A percentile compares a stretch with the other conserved stretches of the same genome.
These are phyloP conservation scores for Penicillium sp. DNA, from an alignment of 2,329 filamentous ascomycete species.

Conservation along the genomic window DNA sequence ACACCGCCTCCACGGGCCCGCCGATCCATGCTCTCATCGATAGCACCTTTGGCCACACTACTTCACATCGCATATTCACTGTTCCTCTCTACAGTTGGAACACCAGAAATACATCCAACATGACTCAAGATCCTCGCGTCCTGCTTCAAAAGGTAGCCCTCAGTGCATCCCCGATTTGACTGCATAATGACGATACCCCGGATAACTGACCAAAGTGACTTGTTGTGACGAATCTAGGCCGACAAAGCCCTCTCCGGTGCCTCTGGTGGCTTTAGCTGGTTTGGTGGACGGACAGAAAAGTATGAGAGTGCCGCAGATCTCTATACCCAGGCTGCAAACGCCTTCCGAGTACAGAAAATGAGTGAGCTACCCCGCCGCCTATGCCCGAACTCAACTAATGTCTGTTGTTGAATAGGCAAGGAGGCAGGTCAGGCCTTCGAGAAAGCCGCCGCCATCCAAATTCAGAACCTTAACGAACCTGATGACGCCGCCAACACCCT, in stretches of 20 bases:
- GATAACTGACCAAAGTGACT: slow-evolving; percentile 30
- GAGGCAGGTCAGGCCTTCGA: slow-evolving; percentile 88
- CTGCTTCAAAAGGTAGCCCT: slow-evolving; percentile 72
- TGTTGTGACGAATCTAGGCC: slow-evolving; percentile 60
- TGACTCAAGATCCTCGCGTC: slow-evolving; percentile 77
- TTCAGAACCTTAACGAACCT: slow-evolving; percentile 79
- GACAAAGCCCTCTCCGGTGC: slow-evolving; percentile 79
- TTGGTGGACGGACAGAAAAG: slow-evolving; percentile 84
- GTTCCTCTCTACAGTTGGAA: slow-evolving; percentile 4
- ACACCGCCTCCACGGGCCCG: slow-evolving; percentile 26
- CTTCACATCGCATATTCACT: slow-evolving; percentile 12
- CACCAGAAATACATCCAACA: slow-evolving; percentile 39
- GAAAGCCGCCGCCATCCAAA: slow-evolving; percentile 79
- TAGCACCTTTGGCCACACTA: slow-evolving; percentile 19
- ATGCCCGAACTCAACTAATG: neutral
- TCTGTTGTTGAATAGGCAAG: slow-evolving; percentile 57
- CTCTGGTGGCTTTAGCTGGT: slow-evolving; percentile 81
- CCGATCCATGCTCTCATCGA: slow-evolving; percentile 25
- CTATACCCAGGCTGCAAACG: slow-evolving; percentile 86
- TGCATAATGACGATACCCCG: slow-evolving; percentile 26
- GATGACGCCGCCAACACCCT: slow-evolving; percentile 89
- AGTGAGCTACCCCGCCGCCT: slow-evolving; percentile 54
- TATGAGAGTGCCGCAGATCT: slow-evolving; percentile 86
- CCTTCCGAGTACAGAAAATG: slow-evolving; percentile 83
- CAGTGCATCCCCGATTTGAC: slow-evolving; percentile 13